Base-by-base conservation (phyloP, 371 early-diverging fungal genomes). In the Mortierella sp. region DNA sequence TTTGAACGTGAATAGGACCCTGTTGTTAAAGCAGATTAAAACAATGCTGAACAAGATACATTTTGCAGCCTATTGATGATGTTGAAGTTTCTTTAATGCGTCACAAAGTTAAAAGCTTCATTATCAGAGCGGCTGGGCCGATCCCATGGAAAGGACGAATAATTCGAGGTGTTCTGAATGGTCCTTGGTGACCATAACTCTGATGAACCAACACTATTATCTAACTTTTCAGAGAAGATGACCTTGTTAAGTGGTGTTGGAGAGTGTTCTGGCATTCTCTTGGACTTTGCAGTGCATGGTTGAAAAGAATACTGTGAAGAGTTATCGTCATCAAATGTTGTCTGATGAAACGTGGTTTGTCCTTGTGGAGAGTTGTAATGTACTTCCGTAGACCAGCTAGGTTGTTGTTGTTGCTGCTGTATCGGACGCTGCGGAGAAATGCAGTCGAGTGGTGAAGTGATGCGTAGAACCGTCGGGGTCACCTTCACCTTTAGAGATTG, bases 371-470 rank as follows among this genome's bases (percentile, higher is more conserved):
- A n/a, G n/a, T n/a, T n/a, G n/a, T n/a, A n/a, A n/a, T n/a, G n/a
- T n/a, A n/a, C n/a, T n/a, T n/a, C n/a, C n/a, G n/a, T n/a, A n/a
- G n/a, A n/a, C n/a, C n/a, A n/a, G n/a, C n/a, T n/a, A n/a, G n/a
- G n/a, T n/a, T n/a, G n/a, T n/a, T n/a, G n/a, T n/a, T n/a, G n/a
- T n/a, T 40, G 40, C 1, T 40, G 26, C 5, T 62, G 37, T 35
- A 11, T 5, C 20, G 40, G 62, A n/a, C 58, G 24, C 24, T 30
- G 28, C 4, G 58, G 28, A 26, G 58, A n/a, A 9, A 57, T 26
- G 16, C 24, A 57, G 30, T 57, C 58, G 6, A 57, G 14, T 57
- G 58, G 58, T 30, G 58, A 57, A 32, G 58, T 57, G n/a, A 57
- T 57, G 32, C 24, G 58, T 32, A 57, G 16, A 10, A 16, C 51